Percentiles rank a stretch among this genome's conserved stretches.
These are phyloP conservation scores for Davidsoniella eucalypti DNA, from an alignment of 2,329 filamentous ascomycete species.

Conservation along the genomic window DNA sequence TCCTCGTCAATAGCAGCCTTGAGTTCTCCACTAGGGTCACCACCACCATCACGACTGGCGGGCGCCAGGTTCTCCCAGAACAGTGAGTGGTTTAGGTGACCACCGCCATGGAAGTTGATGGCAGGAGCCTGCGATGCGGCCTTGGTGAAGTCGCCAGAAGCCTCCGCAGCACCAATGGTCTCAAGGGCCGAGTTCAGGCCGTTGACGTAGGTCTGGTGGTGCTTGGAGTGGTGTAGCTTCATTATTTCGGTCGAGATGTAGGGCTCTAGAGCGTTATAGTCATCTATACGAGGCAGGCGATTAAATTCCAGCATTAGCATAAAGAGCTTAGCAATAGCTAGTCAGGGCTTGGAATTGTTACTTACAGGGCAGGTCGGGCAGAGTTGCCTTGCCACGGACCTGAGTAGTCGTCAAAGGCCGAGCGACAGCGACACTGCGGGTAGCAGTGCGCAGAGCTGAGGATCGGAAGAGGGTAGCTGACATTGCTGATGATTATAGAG, in stretches of 20 bases:
- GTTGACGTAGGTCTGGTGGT: constrained; percentile 88
- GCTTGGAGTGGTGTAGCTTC: constrained; percentile 88
- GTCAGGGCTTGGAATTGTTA: neutral
- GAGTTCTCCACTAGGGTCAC: constrained; percentile 46
- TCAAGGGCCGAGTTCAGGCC: constrained; percentile 68
- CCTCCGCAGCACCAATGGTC: constrained; percentile 48
- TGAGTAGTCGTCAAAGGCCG: constrained; percentile 59
- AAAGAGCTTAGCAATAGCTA: neutral
- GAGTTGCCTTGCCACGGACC: constrained; percentile 73
- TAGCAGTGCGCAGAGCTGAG: constrained; percentile 49
- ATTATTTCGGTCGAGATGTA: constrained; percentile 79
- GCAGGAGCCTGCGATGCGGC: constrained; percentile 34
- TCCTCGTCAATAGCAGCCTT: constrained; percentile 44
- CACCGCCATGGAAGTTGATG: constrained; percentile 69
- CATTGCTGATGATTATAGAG: constrained; percentile 34
- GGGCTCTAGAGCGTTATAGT: constrained; percentile 87
- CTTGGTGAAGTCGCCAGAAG: constrained; percentile 40
- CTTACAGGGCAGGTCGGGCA: constrained; percentile 64
- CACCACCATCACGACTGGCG: constrained; percentile 42
- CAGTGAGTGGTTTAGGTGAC: constrained; percentile 72
- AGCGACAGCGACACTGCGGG: constrained; percentile 45
- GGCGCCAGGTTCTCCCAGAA: constrained; percentile 76
- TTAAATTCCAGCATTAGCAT: too few species aligned
- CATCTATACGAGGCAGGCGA: constrained; percentile 47
- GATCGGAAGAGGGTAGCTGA: constrained; percentile 60